A percentile compares a stretch with the other conserved stretches of the same genome.
Conservation (phyloP, 352 stramenopile species). For the Pythium aristosporum region DNA sequence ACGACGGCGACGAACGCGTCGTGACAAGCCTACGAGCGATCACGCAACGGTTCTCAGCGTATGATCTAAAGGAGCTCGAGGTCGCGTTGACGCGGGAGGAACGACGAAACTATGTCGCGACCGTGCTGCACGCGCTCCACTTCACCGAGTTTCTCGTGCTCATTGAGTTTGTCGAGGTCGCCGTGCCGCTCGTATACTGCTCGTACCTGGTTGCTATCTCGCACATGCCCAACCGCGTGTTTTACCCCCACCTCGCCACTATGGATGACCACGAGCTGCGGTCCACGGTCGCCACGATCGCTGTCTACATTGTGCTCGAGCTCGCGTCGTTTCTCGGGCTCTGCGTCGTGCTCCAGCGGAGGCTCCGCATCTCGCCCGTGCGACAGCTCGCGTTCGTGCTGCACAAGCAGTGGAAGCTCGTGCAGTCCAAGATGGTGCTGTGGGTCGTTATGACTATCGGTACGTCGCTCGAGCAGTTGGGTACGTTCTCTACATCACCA, state of each 20-base stretch:
- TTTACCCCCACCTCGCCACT: constrained; percentile 22
- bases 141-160: constrained; percentile 24
- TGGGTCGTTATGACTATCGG: constrained; percentile 18
- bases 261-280: neutral
- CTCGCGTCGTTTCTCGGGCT: constrained; percentile 30
- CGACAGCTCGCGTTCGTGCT: constrained; percentile 40
- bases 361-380: constrained; percentile 27
- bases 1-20: neutral
- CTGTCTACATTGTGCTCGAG: constrained; percentile 34
- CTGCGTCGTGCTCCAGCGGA: constrained; percentile 26
- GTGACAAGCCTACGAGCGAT: neutral
- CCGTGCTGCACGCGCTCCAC: constrained; percentile 6
- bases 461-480: constrained; percentile 19
- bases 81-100: neutral
- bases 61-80: neutral
- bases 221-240: constrained; percentile 29
- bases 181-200: constrained; percentile 22
- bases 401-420: constrained; percentile 27
- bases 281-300: constrained; percentile 7
- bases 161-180: constrained; percentile 25
- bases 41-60: neutral
- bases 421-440: constrained; percentile 28
- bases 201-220: constrained; percentile 22
- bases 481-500: neutral
- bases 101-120: neutral